Base-by-base conservation (phyloP, 441 rosid genomes). In the Geranium incanum region DNA sequence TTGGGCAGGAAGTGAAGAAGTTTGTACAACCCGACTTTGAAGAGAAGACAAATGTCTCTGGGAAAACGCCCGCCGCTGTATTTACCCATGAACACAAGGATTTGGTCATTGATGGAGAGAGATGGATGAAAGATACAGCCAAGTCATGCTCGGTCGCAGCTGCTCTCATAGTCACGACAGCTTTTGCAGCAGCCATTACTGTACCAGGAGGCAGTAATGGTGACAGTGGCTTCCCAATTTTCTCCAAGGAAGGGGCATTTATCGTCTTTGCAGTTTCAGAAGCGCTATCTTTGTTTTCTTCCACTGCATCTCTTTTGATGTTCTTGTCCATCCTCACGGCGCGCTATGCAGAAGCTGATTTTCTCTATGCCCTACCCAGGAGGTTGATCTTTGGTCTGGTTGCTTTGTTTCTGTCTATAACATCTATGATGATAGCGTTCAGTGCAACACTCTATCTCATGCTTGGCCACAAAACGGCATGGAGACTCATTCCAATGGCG, bases 311-410 rank as follows among this genome's bases (percentile, higher is more conserved):
- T 8, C 72, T 78, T 5, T 74, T 84, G 37, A 84, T 84, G 59
- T 81, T 84, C 78, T 71, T 80, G 55, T 83, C 83, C 33, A 76
- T 84, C 45, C 79, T 84, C 23, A 78, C 81, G 0, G 76, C 87
- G 33, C 77, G 81, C 13, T 80, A 84, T 66, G 80, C 82, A 0
- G 78, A 73, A 18, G 84, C 77, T 0, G 82, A 84, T 67, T 82
- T 82, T 70, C 78, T 82, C 39, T 60, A 72, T 3, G 75, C 68
- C 5, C 68, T 80, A 36, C 85, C 84, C 3, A 76, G 78, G 21
- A 81, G 74, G 62, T 71, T 80, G 75, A 80, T 80, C 50, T 73
- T 74, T 1, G 85, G 74, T 38, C 77, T 81, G 13, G 78, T 79
- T 1, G n/a, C 79, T 66, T 28, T 79, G 39, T 82, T 80, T 67